Evolutionary conservation across 106 monocot species (phyloP).

Genomic region (Allium cepa): DNA sequence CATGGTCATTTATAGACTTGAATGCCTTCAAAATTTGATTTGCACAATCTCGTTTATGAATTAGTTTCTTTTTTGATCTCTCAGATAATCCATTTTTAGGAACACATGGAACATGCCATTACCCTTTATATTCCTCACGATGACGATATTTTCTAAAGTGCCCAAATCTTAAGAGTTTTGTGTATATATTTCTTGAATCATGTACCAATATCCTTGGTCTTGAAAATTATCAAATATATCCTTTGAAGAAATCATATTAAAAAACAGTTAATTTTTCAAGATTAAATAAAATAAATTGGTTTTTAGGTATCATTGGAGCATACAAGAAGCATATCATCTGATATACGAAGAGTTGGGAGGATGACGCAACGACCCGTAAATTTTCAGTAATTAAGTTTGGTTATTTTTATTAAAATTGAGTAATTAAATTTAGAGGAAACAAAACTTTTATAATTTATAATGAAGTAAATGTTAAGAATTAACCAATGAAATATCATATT

Average conservation of each 20-base stretch:
- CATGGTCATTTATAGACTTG: constrained; percentile 81
- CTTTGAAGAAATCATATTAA: constrained; percentile 13
- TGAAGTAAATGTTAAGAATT: too few relatives aligned
- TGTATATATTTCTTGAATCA: constrained; percentile 62
- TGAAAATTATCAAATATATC: constrained; percentile 72
- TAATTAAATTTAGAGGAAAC: too few relatives aligned
- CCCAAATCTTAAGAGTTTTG: constrained; percentile 51
- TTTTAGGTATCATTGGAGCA: not conserved
- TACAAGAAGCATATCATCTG: constrained; percentile 82
- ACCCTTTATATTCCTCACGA: constrained; percentile 82
- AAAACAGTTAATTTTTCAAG: not conserved
- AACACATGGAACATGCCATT: constrained; percentile 77
- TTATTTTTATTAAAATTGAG: too few relatives aligned
- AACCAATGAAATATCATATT: too few relatives aligned
- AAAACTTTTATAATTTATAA: too few relatives aligned
- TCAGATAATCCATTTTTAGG: constrained; percentile 67
- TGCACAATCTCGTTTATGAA: constrained; percentile 71
- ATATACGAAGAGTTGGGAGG: constrained; percentile 71
- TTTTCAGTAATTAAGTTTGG: too few relatives aligned
- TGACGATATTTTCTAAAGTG: constrained; percentile 27
- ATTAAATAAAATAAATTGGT: not conserved
- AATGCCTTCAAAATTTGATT: constrained; percentile 82
- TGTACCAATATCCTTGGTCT: constrained; percentile 80
- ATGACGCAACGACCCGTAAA: too few relatives aligned
- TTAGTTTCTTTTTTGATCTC: constrained; percentile 47